Conservation (phyloP, 176 grass and related monocot species). For the Aegilops tauschii region DNA sequence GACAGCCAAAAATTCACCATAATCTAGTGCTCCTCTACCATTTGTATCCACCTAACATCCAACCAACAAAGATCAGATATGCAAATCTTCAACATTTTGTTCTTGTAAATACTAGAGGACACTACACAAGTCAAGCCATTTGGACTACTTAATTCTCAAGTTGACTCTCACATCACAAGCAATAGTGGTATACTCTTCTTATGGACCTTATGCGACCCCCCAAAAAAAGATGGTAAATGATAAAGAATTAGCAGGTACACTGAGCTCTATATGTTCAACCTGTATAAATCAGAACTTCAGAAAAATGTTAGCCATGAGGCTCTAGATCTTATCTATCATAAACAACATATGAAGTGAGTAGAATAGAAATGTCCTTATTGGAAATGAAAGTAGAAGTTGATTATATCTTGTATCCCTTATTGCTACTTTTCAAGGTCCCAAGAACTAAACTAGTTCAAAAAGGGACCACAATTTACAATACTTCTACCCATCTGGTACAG, state of each 20-base stretch:
- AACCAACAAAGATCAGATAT: conserved; percentile 22
- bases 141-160: conserved; percentile 1
- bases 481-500: background rate
- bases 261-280: background rate
- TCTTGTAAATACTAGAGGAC: background rate
- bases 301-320: background rate
- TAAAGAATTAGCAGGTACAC: background rate
- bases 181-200: background rate
- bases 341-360: background rate
- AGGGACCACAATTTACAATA: background rate
- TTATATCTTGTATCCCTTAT: background rate
- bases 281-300: conserved; percentile 3
- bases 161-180: background rate
- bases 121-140: conserved; percentile 1
- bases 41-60: conserved; percentile 66
- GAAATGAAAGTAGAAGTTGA: background rate
- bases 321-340: background rate
- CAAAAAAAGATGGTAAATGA: background rate
- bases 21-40: conserved; percentile 73
- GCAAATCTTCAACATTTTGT: background rate
- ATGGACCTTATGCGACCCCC: background rate
- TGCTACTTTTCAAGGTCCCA: background rate
- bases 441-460: background rate
- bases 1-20: conserved; percentile 85
- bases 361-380: background rate